These are phyloP conservation scores for Lachancea sp. DNA, from an alignment of 805 yeast species.

Conservation along the genomic window DNA sequence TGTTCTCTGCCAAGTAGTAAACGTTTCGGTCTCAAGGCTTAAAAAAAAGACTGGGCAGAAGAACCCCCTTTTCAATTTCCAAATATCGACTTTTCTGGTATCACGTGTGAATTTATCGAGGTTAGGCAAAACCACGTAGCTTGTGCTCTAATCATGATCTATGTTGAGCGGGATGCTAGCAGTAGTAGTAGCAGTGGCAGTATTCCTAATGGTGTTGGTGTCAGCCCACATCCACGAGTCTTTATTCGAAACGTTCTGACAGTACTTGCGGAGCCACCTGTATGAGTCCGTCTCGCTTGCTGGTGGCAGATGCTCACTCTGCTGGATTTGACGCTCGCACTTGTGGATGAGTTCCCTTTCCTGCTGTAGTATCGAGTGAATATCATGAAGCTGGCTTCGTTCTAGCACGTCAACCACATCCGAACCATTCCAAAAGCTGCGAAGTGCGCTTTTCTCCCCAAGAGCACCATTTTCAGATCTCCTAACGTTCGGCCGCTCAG, in stretches of 20 bases:
- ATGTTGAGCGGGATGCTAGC: background rate
- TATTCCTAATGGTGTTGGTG: background rate
- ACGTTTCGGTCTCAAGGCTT: no score
- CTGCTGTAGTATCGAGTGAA: constrained; percentile 16
- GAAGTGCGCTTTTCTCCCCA: constrained; percentile 17
- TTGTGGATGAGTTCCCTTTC: constrained; percentile 11
- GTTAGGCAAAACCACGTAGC: background rate
- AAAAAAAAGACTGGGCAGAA: background rate
- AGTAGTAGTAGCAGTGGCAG: background rate
- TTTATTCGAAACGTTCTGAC: constrained; percentile 3
- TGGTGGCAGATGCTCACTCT: constrained; percentile 1
- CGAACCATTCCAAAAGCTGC: constrained; percentile 18
- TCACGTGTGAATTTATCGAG: background rate
- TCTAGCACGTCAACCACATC: constrained; percentile 17
- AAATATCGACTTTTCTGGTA: background rate
- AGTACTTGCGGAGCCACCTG: constrained; percentile 8
- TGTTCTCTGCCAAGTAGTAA: no score
- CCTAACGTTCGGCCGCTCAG: constrained; percentile 18
- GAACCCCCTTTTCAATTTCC: background rate
- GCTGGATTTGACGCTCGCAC: constrained; percentile 5
- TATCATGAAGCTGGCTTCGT: constrained; percentile 20
- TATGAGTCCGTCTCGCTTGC: constrained; percentile 1
- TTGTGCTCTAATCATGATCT: background rate
- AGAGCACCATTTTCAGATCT: constrained; percentile 18
- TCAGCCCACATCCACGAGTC: constrained; percentile 7